Conservation (phyloP, 2,329 filamentous ascomycete species). For the Calonectria pseudoreteaudii region DNA sequence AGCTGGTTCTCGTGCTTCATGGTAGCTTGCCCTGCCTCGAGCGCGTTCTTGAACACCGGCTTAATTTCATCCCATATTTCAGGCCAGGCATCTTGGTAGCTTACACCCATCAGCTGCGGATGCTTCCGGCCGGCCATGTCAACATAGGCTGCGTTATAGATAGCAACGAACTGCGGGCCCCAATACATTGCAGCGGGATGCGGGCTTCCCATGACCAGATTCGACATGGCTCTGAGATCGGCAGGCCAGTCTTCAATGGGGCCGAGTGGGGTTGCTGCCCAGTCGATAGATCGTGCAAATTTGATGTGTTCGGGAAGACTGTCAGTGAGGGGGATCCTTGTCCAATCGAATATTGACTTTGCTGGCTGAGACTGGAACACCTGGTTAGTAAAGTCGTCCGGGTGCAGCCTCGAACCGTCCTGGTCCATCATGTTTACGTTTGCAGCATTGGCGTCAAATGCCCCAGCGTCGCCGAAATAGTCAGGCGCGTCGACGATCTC, state of each 20-base stretch:
- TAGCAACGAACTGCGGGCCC: slow-evolving; percentile 74
- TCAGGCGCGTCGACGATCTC: slow-evolving; percentile 50
- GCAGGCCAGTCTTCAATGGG: slow-evolving; percentile 80
- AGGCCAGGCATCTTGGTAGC: slow-evolving; percentile 75
- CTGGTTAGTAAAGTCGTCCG: slow-evolving; percentile 57
- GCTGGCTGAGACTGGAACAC: slow-evolving; percentile 51
- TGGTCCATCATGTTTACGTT: slow-evolving; percentile 38
- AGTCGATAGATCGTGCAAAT: slow-evolving; percentile 79
- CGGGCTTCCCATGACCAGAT: slow-evolving; percentile 83
- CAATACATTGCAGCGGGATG: slow-evolving; percentile 84
- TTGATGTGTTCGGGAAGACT: slow-evolving; percentile 77
- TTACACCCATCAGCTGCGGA: slow-evolving; percentile 78
- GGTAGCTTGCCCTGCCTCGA: slow-evolving; percentile 78
- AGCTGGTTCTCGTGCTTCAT: slow-evolving; percentile 88
- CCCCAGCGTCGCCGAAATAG: slow-evolving; percentile 55
- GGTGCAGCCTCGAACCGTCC: slow-evolving; percentile 46
- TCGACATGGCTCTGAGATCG: slow-evolving; percentile 82
- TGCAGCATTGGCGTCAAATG: slow-evolving; percentile 24
- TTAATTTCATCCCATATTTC: slow-evolving; percentile 82
- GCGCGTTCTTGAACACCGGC: slow-evolving; percentile 75
- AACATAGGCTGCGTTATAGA: slow-evolving; percentile 82
- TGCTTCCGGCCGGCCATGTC: slow-evolving; percentile 82
- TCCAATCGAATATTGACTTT: slow-evolving; percentile 82
- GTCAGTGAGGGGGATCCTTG: slow-evolving; percentile 72
- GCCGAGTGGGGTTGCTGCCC: slow-evolving; percentile 78